A percentile compares a stretch with the other conserved stretches of the same genome.
These are phyloP conservation scores for Aphanomyces euteiches DNA, from an alignment of 352 stramenopile species.

Conservation along the genomic window DNA sequence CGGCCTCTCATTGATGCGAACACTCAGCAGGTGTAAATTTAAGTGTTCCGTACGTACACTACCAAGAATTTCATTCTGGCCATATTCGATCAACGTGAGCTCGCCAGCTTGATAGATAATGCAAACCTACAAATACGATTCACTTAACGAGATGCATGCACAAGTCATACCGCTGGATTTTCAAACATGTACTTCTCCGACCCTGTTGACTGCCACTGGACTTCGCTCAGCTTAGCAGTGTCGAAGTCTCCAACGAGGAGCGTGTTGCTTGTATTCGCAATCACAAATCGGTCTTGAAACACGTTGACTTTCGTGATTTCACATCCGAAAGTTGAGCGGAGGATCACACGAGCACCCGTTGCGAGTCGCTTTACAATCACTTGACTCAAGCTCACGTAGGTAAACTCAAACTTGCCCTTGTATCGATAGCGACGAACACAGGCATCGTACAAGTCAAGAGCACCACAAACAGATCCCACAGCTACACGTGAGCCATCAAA, in stretches of 20 bases:
- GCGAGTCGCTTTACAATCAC: slow-evolving; percentile 91
- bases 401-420: slow-evolving; percentile 95
- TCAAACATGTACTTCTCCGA: slow-evolving; percentile 95
- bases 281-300: slow-evolving; percentile 89
- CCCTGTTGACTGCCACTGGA: slow-evolving; percentile 86
- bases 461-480: slow-evolving; percentile 88
- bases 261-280: slow-evolving; percentile 90
- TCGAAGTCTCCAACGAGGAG: slow-evolving; percentile 90
- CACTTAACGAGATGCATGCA: neutral
- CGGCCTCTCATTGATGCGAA: slow-evolving; percentile 90
- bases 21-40: slow-evolving; percentile 88
- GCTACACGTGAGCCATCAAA: slow-evolving; percentile 84
- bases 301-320: slow-evolving; percentile 95
- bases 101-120: slow-evolving; percentile 91
- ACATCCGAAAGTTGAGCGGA: slow-evolving; percentile 86
- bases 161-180: slow-evolving; percentile 47
- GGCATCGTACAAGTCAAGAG: slow-evolving; percentile 90
- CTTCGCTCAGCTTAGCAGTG: slow-evolving; percentile 88
- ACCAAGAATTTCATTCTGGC: slow-evolving; percentile 88
- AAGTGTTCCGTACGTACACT: slow-evolving; percentile 89
- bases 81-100: slow-evolving; percentile 92
- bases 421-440: slow-evolving; percentile 89
- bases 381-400: slow-evolving; percentile 91
- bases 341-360: slow-evolving; percentile 79
- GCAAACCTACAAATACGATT: slow-evolving; percentile 56